Conservation (phyloP, 495 filamentous ascomycete species). For the Neurospora pannonica region DNA sequence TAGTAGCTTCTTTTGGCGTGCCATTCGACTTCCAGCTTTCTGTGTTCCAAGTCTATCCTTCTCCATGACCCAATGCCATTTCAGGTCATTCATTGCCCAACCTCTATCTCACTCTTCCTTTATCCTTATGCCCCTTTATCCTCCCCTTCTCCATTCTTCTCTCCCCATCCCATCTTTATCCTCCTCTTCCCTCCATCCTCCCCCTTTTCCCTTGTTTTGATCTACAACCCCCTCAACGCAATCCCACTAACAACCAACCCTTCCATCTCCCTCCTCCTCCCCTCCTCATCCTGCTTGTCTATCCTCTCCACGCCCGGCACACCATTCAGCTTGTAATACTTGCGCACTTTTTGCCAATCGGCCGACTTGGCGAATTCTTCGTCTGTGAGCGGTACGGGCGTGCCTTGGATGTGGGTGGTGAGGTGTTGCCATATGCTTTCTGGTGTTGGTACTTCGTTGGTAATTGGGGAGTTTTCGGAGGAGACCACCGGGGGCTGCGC, state of each 20-base stretch:
- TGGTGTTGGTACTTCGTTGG: conserved; percentile 26
- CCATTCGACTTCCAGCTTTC: neutral
- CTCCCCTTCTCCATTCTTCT: too few relatives aligned
- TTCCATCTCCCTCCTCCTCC: conserved; percentile 47
- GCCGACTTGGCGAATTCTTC: conserved; percentile 43
- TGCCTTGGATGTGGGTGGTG: conserved; percentile 50
- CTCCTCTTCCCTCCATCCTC: neutral
- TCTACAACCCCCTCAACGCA: conserved; percentile 56
- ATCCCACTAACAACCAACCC: conserved; percentile 57
- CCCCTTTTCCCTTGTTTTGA: too few relatives aligned
- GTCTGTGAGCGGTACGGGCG: conserved; percentile 53
- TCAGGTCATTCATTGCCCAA: neutral
- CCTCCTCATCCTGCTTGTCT: conserved; percentile 16
- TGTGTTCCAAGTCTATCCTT: neutral
- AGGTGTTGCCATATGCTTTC: conserved; percentile 57
- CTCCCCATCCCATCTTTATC: too few relatives aligned
- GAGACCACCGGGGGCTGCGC: too few relatives aligned
- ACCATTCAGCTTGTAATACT: conserved; percentile 70
- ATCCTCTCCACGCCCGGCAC: conserved; percentile 31
- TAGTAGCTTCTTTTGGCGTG: neutral
- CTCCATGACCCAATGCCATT: neutral
- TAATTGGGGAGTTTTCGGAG: conserved; percentile 1
- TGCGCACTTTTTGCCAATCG: conserved; percentile 63
- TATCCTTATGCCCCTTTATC: too few relatives aligned
- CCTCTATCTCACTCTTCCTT: neutral